Conservation (phyloP, 345 rosid genomes). For the Ceriops tagal region DNA sequence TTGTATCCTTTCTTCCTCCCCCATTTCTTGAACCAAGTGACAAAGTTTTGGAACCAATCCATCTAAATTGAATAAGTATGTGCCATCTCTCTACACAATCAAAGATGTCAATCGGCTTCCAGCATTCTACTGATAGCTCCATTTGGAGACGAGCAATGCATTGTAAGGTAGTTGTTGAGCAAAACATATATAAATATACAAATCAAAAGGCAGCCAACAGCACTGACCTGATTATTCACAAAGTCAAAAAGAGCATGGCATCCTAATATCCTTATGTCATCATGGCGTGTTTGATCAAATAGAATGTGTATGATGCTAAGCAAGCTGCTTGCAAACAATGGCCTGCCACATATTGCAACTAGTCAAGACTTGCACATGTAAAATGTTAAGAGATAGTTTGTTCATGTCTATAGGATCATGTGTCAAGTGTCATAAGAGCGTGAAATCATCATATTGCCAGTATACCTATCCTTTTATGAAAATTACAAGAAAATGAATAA, state of each 20-base stretch:
- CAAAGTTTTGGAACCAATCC: conserved; percentile 63
- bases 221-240: conserved; percentile 63
- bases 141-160: not conserved
- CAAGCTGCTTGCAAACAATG: conserved; percentile 73
- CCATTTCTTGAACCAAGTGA: conserved; percentile 54
- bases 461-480: not conserved
- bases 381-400: no score
- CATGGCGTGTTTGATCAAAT: conserved; percentile 56
- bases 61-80: conserved; percentile 70
- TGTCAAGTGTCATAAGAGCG: no score
- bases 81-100: conserved; percentile 53
- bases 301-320: conserved; percentile 63
- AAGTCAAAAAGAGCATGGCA: conserved; percentile 67
- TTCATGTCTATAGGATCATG: no score
- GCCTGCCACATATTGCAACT: conserved; percentile 37
- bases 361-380: conserved; percentile 11
- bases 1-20: conserved; percentile 43
- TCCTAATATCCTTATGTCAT: conserved; percentile 53
- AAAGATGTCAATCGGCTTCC: conserved; percentile 16
- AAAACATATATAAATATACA: conserved; percentile 2
- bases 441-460: no score
- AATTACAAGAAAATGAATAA: not conserved
- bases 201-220: conserved; percentile 15
- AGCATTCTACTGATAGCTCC: conserved; percentile 2
- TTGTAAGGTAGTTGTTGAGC: not conserved